These are phyloP conservation scores for Oxyria digyna DNA, from an alignment of 148 eudicot species.

Conservation along the genomic window DNA sequence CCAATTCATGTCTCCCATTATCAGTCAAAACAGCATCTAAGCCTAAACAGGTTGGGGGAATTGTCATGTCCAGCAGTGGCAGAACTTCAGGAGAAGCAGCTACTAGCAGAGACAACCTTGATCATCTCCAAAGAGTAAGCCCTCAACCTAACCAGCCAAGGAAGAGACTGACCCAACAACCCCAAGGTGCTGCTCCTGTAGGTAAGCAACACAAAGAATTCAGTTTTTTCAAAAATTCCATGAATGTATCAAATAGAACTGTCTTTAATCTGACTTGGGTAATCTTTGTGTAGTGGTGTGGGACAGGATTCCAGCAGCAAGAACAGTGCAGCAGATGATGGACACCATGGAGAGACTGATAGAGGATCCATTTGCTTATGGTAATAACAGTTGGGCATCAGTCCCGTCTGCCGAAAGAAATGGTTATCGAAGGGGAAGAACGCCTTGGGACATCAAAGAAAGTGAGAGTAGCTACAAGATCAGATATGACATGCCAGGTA, in stretches of 20 bases:
- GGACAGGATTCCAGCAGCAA: slow-evolving; percentile 70
- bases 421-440: slow-evolving; percentile 48
- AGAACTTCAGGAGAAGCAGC: neutral
- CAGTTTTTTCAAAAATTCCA: neutral
- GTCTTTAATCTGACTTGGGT: neutral
- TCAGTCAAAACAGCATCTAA: neutral
- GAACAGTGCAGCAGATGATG: slow-evolving; percentile 82
- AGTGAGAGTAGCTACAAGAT: slow-evolving; percentile 38
- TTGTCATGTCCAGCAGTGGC: neutral
- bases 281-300: slow-evolving; percentile 35
- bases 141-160: neutral
- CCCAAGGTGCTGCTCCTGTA: neutral
- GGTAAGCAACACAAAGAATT: neutral
- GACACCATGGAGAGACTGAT: slow-evolving; percentile 73
- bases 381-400: slow-evolving; percentile 14
- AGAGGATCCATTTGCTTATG: slow-evolving; percentile 44
- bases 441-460: slow-evolving; percentile 84
- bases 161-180: neutral
- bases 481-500: slow-evolving; percentile 81
- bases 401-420: slow-evolving; percentile 18
- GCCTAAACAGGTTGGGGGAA: neutral
- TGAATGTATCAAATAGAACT: neutral
- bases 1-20: neutral
- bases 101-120: neutral
- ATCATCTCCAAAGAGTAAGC: slow-evolving; percentile 1